A percentile compares a stretch with the other conserved stretches of the same genome.
Evolutionary conservation across 2,329 filamentous ascomycete genomes (phyloP).

Genomic region (Penicillium sp.): DNA sequence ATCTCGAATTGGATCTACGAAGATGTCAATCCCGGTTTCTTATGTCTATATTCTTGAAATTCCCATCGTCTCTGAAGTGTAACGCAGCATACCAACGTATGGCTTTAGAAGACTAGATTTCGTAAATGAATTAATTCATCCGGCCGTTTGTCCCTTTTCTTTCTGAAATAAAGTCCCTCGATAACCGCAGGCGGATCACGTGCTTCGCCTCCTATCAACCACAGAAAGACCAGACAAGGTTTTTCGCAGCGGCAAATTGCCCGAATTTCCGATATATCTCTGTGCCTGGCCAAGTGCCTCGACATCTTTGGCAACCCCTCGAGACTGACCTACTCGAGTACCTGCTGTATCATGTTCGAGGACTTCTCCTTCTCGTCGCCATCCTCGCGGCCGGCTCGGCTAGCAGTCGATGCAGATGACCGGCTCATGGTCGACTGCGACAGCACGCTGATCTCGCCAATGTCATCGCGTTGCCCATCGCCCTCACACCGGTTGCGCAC

Average conservation of each 20-base stretch:
- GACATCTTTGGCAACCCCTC: conserved; percentile 2
- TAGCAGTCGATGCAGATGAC: conserved; percentile 31
- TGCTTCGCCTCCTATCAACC: conserved; percentile 6
- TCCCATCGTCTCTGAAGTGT: background rate
- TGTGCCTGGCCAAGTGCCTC: conserved; percentile 3
- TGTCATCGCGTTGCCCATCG: conserved; percentile 42
- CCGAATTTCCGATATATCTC: conserved; percentile 5
- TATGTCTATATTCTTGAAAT: background rate
- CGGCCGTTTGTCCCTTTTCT: no score
- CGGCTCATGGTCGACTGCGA: conserved; percentile 36
- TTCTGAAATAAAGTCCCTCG: no score
- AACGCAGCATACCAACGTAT: no score
- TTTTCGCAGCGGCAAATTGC: conserved; percentile 11
- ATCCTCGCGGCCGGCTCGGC: conserved; percentile 28
- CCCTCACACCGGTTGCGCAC: conserved; percentile 33
- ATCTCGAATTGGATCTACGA: background rate
- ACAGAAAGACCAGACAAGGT: conserved; percentile 2
- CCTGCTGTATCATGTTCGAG: conserved; percentile 35
- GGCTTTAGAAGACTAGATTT: no score
- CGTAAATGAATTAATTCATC: no score
- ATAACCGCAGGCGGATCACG: conserved; percentile 7
- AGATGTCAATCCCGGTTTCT: background rate
- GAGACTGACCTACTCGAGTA: background rate
- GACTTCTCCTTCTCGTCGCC: conserved; percentile 41
- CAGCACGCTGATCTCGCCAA: conserved; percentile 36